Evolutionary conservation across 2,329 filamentous ascomycete species (phyloP), one percentile per base, ranked within the genome.

Genomic region (Teratosphaeria destructans): DNA sequence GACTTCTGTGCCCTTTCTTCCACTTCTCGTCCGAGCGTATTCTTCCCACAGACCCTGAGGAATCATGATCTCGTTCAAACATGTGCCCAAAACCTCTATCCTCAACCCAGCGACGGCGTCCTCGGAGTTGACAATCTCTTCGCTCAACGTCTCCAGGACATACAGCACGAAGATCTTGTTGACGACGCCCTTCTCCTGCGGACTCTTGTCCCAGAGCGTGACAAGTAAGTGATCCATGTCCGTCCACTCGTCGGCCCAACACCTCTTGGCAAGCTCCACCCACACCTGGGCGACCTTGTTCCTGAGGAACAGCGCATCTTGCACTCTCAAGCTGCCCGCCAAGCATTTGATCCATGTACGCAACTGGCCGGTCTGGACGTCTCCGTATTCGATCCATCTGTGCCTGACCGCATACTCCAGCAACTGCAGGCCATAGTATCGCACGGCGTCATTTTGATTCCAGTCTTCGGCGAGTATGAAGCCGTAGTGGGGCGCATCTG

Each of bases 261-360:
- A 89, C 68, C 93, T 84, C 78, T 97, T 97, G 49, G 92, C 91
- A 57, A 96, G 81, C 74, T 97, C 94, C 7, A 92, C 89, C 94
- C 94, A 99, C 62, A 99, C 77, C 75, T 95, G 88, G 32, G 90
- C 90, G 37, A 94, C 87, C 77, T 99, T 99, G 79, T 95, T 97
- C 66, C 93, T 83, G 64, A 96, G 78, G 72, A 92, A 99, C 35
- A 82, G 74, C 2, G 90, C 89, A 71, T 97, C 93, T 23, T 85
- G 81, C 54, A 82, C 81, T 5, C 83, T 80, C 52, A 95, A 79
- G 62, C 82, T 81, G 68, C 88, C 84, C 12, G 90, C 89, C 12
- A 99, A 85, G 71, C 87, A 81, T 59, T 96, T 76, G 52, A 96
- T 84, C 82, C 92, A 94, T 60, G 80, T 80, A 56, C 89, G 84